Evolutionary conservation across 2,329 filamentous ascomycete genomes (phyloP).

Genomic region (Lachnellula occidentalis): DNA sequence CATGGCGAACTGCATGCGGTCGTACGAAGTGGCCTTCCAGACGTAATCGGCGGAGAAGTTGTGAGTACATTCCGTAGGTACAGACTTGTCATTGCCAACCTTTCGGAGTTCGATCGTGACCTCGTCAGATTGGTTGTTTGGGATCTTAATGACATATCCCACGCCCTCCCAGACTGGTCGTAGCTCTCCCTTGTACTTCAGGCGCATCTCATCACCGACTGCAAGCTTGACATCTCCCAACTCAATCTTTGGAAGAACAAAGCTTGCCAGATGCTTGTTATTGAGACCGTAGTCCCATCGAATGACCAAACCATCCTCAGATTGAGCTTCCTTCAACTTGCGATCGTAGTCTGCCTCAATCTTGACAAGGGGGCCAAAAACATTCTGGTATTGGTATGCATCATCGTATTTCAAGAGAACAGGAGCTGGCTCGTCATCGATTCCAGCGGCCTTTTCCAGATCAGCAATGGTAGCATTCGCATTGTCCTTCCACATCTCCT

Average conservation of each 20-base stretch:
- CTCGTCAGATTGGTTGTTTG: constrained; percentile 97
- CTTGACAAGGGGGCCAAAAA: constrained; percentile 95
- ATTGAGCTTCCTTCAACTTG: constrained; percentile 97
- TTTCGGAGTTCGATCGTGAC: constrained; percentile 92
- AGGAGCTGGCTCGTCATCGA: constrained; percentile 91
- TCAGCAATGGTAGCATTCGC: constrained; percentile 81
- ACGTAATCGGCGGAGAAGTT: constrained; percentile 99
- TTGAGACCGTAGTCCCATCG: constrained; percentile 94
- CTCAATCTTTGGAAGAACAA: constrained; percentile 93
- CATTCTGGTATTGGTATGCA: constrained; percentile 97
- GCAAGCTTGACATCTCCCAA: constrained; percentile 96
- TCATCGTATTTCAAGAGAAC: constrained; percentile 94
- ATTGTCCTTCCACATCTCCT: constrained; percentile 99
- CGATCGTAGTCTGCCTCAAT: constrained; percentile 99
- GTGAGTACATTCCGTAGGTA: constrained; percentile 92
- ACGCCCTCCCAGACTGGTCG: constrained; percentile 93
- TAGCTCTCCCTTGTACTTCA: constrained; percentile 93
- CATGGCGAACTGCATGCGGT: constrained; percentile 99
- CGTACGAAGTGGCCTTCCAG: constrained; percentile 98
- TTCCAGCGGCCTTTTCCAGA: constrained; percentile 82
- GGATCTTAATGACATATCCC: constrained; percentile 98
- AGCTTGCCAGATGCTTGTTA: constrained; percentile 94
- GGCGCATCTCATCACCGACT: constrained; percentile 95
- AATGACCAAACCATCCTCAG: constrained; percentile 89
- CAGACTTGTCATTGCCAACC: constrained; percentile 91